Base-by-base conservation (phyloP, 1,284 basidiomycete genomes). In the Ustilago sp. region DNA sequence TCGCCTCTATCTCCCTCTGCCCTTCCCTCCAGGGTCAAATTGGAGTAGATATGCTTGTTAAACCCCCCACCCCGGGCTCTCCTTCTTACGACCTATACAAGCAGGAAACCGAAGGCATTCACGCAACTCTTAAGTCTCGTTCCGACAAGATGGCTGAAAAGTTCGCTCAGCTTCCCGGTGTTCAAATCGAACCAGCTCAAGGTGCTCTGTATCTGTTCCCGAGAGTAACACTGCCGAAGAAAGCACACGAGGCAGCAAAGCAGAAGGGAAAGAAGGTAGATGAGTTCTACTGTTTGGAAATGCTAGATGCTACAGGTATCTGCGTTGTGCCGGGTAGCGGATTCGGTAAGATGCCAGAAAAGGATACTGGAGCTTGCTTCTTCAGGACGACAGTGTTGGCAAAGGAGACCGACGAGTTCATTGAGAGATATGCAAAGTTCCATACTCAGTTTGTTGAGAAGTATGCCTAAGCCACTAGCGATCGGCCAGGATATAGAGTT, bases 171-270 rank as follows among this genome's bases (percentile, higher is more conserved):
- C 63, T 85, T 8, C 70, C 69, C 1, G 83, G 83, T 0, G 74
- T 85, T 2, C 54, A 78, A 17, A 77, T 80, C 6, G 71, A 79
- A 13, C 79, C 81, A 23, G 83, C 84, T 3, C 92, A 94, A 34
- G 96, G 95, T 2, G 95, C 94, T 28, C 89, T 95, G 83, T 95
- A 95, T 87, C 89, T 95, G 50, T 95, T 92, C 89, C 94, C 94
- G 17, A 88, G 88, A 73, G 90, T 95, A 70, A 88, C 90, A 32
- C 88, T 95, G 45, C 90, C 83, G 0, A 60, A 67, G 15, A 66
- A 66, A 31, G 84, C 80, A 6, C 68, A 80, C 48, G 80, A 85
- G 38, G 74, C 59, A 2, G 84, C 83, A 2, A 65, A 78, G 61
- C 60, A 71, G 41, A 51, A 47, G 13, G 80, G 79, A 39, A 81